These are phyloP conservation scores for Aechmea fasciata DNA, from an alignment of 176 grass and related monocot genomes.

Conservation along the genomic window DNA sequence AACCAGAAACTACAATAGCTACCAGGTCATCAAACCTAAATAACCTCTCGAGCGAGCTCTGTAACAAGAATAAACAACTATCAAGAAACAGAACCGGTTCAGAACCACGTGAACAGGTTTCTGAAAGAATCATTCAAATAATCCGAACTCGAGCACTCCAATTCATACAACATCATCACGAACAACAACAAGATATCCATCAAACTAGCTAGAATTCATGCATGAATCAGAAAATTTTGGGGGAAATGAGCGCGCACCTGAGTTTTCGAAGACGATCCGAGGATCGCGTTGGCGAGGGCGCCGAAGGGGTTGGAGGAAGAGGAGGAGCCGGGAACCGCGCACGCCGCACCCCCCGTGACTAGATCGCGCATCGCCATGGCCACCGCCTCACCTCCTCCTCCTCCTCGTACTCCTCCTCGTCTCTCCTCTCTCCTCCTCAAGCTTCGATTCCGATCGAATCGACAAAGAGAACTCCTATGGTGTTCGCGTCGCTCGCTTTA, in stretches of 20 bases:
- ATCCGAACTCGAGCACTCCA: too few relatives aligned
- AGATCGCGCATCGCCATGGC: slow-evolving; percentile 90
- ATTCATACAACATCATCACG: too few relatives aligned
- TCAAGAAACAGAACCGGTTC: too few relatives aligned
- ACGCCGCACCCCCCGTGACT: slow-evolving; percentile 56
- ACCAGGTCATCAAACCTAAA: too few relatives aligned
- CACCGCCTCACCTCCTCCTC: not conserved
- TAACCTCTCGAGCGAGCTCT: too few relatives aligned
- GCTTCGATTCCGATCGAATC: too few relatives aligned
- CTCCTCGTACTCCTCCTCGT: not conserved
- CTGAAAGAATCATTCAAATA: too few relatives aligned
- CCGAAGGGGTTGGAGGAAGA: slow-evolving; percentile 74
- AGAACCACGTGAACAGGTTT: too few relatives aligned
- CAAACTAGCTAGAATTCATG: not conserved
- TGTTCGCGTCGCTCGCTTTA: too few relatives aligned
- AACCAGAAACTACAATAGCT: too few relatives aligned
- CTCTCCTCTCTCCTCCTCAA: not conserved
- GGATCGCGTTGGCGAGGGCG: slow-evolving; percentile 56
- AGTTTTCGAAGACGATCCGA: slow-evolving; percentile 66
- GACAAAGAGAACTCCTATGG: too few relatives aligned
- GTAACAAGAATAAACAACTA: too few relatives aligned
- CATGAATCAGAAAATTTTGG: not conserved
- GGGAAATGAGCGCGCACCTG: slow-evolving; percentile 29
- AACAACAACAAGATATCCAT: not conserved
- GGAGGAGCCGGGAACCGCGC: slow-evolving; percentile 61